phyloP scores from a whole-genome alignment of 306 rosid genomes.

The Rosa rugosa region DNA sequence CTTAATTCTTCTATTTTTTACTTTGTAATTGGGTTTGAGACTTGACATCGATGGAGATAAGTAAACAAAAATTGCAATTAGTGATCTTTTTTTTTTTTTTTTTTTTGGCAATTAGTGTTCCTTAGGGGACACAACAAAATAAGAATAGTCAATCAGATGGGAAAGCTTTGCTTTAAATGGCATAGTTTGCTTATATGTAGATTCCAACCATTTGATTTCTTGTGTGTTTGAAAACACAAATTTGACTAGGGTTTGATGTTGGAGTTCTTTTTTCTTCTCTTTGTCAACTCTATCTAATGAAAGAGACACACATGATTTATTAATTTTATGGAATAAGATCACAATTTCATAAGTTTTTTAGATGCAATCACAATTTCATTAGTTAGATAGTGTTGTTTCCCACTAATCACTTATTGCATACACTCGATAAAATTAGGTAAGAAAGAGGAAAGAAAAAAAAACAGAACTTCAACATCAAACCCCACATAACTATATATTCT shows the following conservation, averaged over 20 bases:
- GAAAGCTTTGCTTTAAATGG: not conserved
- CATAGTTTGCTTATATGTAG: too few species aligned
- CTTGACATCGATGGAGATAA: too few species aligned
- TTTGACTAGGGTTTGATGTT: too few species aligned
- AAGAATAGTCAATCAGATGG: not conserved
- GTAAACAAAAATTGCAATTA: too few species aligned
- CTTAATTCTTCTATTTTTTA: not conserved
- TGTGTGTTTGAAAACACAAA: not conserved
- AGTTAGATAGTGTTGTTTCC: not conserved
- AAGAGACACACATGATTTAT: not conserved
- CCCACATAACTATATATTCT: not conserved
- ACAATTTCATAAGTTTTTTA: too few species aligned
- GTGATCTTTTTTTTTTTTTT: too few species aligned
- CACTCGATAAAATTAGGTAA: not conserved
- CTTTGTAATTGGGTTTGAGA: not conserved
- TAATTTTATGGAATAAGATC: not conserved
- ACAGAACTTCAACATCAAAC: not conserved
- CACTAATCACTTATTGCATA: not conserved
- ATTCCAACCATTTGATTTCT: not conserved
- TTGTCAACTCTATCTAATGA: not conserved
- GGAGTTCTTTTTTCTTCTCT: not conserved
- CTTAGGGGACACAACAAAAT: not conserved
- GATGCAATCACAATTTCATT: not conserved
- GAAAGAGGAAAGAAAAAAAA: not conserved
- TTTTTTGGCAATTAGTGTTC: too few species aligned